These are phyloP conservation scores for Phalaenopsis hybrid DNA, from an alignment of 116 monocot species.

Conservation along the genomic window DNA sequence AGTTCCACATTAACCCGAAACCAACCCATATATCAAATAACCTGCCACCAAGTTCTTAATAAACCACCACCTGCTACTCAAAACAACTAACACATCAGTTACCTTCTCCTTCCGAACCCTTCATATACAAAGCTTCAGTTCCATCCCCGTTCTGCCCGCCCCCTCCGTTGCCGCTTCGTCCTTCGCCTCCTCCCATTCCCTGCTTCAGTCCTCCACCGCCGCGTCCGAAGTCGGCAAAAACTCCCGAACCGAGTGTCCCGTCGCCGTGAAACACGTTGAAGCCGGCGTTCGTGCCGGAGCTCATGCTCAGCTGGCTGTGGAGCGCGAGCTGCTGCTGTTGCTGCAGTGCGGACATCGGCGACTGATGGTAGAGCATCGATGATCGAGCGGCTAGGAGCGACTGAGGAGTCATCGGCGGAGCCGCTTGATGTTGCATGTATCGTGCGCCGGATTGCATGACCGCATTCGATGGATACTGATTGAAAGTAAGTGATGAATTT, in stretches of 20 bases:
- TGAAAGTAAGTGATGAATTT: background rate
- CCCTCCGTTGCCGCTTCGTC: slow-evolving; percentile 19
- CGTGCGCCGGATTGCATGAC: slow-evolving; percentile 40
- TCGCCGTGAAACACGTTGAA: slow-evolving; percentile 68
- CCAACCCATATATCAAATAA: background rate
- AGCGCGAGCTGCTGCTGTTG: slow-evolving; percentile 40
- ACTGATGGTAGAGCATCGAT: slow-evolving; percentile 60
- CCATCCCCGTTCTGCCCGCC: slow-evolving; percentile 48
- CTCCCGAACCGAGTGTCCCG: slow-evolving; percentile 19
- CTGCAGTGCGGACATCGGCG: slow-evolving; percentile 55
- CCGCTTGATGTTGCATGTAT: slow-evolving; percentile 59
- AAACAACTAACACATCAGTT: slow-evolving; percentile 13
- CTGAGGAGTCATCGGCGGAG: slow-evolving; percentile 48
- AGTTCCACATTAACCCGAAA: slow-evolving; percentile 5
- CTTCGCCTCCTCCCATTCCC: slow-evolving; percentile 35
- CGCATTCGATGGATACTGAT: slow-evolving; percentile 49
- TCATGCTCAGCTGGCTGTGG: slow-evolving; percentile 57
- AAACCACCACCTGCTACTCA: background rate
- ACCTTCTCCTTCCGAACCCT: slow-evolving; percentile 57
- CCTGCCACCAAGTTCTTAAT: background rate
- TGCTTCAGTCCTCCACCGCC: slow-evolving; percentile 27
- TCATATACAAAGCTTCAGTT: slow-evolving; percentile 45
- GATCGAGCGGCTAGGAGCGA: slow-evolving; percentile 60
- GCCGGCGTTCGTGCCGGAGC: slow-evolving; percentile 38
- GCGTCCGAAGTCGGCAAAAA: slow-evolving; percentile 48